These are phyloP conservation scores for Ammopiptanthus mongolicus DNA, from an alignment of 306 rosid species.

Conservation along the genomic window DNA sequence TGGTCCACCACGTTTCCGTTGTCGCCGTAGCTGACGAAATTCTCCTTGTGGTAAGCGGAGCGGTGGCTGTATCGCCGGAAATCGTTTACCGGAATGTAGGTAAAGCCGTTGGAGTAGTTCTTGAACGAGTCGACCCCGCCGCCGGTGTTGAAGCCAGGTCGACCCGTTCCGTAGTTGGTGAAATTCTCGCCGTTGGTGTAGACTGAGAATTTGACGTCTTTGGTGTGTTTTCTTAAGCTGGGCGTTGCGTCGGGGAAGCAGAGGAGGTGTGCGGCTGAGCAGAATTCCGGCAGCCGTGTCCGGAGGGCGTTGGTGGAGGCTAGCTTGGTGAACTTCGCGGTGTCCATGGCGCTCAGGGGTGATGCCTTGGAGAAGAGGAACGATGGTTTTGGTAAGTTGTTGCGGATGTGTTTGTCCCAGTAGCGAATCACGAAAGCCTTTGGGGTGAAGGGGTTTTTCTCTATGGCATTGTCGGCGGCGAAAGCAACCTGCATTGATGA, in stretches of 20 bases:
- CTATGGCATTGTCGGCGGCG: constrained; percentile 15
- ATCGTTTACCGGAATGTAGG: constrained; percentile 32
- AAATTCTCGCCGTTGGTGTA: constrained; percentile 46
- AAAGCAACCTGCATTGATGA: constrained; percentile 52
- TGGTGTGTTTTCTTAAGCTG: constrained; percentile 41
- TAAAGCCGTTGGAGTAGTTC: constrained; percentile 42
- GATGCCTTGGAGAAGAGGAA: constrained; percentile 70
- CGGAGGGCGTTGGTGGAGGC: constrained; percentile 47
- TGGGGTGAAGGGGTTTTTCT: constrained; percentile 64
- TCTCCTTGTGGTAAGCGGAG: constrained; percentile 47
- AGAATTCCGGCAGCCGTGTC: constrained; percentile 57
- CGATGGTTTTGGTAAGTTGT: constrained; percentile 36
- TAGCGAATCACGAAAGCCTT: constrained; percentile 59
- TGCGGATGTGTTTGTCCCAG: constrained; percentile 62
- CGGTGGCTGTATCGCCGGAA: constrained; percentile 74
- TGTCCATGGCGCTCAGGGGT: constrained; percentile 47
- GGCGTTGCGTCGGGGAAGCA: constrained; percentile 54
- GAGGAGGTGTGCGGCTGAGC: constrained; percentile 71
- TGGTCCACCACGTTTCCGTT: constrained; percentile 49
- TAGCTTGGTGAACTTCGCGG: constrained; percentile 45
- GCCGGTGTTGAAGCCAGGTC: too few relatives aligned
- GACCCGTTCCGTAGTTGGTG: constrained; percentile 59
- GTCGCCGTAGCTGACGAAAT: constrained; percentile 42
- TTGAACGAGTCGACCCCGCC: constrained; percentile 59
- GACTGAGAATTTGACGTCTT: constrained; percentile 30